A percentile compares a stretch with the other conserved stretches of the same genome.
These are phyloP conservation scores for Dictyostelium capitatum DNA, from an alignment of 78 protist genomes.

Conservation along the genomic window DNA sequence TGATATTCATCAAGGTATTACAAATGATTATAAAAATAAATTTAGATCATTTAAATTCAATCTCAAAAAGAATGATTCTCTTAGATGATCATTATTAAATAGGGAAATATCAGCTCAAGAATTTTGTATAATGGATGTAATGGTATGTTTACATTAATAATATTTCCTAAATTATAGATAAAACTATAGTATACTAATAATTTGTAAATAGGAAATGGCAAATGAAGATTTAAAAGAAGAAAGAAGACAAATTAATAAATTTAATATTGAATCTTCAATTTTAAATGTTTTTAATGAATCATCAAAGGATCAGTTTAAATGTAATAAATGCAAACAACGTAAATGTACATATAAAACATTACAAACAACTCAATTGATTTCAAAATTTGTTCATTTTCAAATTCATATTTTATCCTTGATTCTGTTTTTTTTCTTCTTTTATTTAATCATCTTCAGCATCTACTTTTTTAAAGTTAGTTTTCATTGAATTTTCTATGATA, in stretches of 20 bases:
- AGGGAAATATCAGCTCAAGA: neutral
- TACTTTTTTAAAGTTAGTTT: too few species aligned
- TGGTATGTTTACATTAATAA: too few species aligned
- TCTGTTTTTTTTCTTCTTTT: too few species aligned
- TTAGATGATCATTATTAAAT: constrained; percentile 11
- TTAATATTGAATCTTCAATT: constrained; percentile 22
- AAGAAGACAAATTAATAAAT: constrained; percentile 34
- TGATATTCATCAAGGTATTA: constrained; percentile 2
- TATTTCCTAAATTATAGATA: too few species aligned
- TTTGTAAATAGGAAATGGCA: constrained; percentile 68
- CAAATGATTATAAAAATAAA: constrained; percentile 33
- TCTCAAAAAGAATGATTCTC: constrained; percentile 5
- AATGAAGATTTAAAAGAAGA: constrained; percentile 57
- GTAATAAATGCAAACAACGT: constrained; percentile 88
- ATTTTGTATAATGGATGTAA: constrained; percentile 49
- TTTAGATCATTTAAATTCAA: constrained; percentile 46
- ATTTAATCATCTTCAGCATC: too few species aligned
- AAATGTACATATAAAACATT: constrained; percentile 86
- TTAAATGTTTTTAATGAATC: constrained; percentile 22
- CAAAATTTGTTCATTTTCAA: too few species aligned
- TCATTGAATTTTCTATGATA: too few species aligned
- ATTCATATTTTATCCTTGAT: too few species aligned
- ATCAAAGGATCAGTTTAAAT: constrained; percentile 86
- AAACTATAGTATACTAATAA: neutral
- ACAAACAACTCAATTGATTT: too few species aligned